Percentiles rank a stretch among this genome's conserved stretches.
Conservation (phyloP, 306 rosid species). For the Mimosa pudica region DNA sequence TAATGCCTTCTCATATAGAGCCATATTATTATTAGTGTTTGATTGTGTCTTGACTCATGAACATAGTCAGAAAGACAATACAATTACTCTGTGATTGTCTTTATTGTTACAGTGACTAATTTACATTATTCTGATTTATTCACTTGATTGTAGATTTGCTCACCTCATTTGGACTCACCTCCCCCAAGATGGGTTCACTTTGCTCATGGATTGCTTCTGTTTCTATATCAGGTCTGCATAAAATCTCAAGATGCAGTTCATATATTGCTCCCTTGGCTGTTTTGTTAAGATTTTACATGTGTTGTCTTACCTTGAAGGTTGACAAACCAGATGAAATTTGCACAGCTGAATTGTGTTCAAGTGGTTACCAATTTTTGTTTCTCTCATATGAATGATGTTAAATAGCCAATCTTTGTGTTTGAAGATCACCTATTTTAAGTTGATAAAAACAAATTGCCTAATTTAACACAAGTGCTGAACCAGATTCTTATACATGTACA, state of each 20-base stretch:
- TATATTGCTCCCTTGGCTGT: not conserved
- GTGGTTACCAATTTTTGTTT: no score
- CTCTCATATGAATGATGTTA: no score
- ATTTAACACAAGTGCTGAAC: no score
- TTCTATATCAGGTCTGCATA: conserved; percentile 81
- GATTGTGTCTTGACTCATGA: no score
- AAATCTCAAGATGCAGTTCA: conserved; percentile 13
- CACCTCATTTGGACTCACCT: conserved; percentile 82
- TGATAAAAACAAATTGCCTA: no score
- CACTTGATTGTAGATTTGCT: conserved; percentile 62
- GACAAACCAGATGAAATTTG: conserved; percentile 4
- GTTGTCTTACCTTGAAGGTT: not conserved
- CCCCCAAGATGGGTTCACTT: conserved; percentile 98
- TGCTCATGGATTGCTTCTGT: conserved; percentile 88
- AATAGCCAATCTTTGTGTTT: no score
- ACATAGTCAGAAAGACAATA: no score
- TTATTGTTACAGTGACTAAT: no score
- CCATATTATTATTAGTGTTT: no score
- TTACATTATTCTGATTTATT: conserved; percentile 8
- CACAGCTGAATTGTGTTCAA: not conserved
- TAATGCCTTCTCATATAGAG: conserved; percentile 29
- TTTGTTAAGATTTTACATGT: not conserved
- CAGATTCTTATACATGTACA: no score
- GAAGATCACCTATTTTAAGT: no score
- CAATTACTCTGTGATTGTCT: no score